Evolutionary conservation across 2,329 filamentous ascomycete genomes (phyloP), one percentile per base, ranked within the genome.

Genomic region (Mariannaea elegans): DNA sequence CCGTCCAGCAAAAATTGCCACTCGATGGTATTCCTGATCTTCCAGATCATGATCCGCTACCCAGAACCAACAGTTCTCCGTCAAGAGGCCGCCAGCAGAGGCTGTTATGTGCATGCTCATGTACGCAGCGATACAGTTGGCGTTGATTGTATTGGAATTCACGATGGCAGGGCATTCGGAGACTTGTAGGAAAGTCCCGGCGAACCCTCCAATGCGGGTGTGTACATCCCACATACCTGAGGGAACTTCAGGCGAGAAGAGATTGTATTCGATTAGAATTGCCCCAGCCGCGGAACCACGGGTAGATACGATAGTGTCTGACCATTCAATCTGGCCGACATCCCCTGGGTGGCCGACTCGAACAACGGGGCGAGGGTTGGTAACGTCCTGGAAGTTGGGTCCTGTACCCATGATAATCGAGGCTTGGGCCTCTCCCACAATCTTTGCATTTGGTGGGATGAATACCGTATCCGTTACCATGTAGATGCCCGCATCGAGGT

Each of bases 161-260:
- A 78, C 72, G 12, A 64, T 50, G 74, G 90, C 92, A 59, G 82
- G 77, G 73, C 91, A 95, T 54, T 86, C 85, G 59, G 87, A 82
- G 12, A 86, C 84, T 72, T 91, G 87, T 7, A 92, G 82, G 38
- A 88, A 79, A 14, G 90, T 91, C 32, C 90, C 90, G 2, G 87
- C 85, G 50, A 86, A 87, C 3, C 91, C 91, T 63, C 90, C 91
- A 49, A 94, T 84, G 64, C 91, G 88, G 71, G 90, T 86, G 75
- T 94, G 91, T 10, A 90, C 85, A 71, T 94, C 91, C 91, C 91
- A 94, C 75, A 90, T 82, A 5, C 86, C 87, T 7, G 78, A 78
- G 13, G 82, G 80, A 52, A 66, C 39, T 5, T 69, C 70, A 4
- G 75, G 67, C 14, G 81, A 81, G 48, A 81, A 82, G 14, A 93